Evolutionary conservation across 1,284 basidiomycete species (phyloP).

Genomic region (Pyrrhoderma lamaoense): DNA sequence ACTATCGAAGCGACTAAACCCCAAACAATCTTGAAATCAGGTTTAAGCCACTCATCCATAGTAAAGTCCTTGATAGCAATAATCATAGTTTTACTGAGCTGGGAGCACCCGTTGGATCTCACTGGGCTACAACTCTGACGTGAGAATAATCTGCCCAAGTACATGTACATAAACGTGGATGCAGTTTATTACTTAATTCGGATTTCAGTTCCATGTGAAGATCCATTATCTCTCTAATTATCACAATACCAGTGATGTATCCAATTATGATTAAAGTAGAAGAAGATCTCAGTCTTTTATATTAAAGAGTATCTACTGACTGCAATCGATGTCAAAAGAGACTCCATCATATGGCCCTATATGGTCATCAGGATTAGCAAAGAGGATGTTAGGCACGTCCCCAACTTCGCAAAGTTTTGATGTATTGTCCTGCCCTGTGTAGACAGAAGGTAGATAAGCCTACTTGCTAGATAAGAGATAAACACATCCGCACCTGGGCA

Average conservation of each 20-base stretch:
- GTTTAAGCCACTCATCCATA: background rate
- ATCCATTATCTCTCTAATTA: background rate
- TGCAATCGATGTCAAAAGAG: constrained; percentile 14
- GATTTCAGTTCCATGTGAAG: background rate
- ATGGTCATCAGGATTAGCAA: constrained; percentile 18
- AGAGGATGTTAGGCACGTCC: constrained; percentile 19
- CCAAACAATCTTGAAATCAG: background rate
- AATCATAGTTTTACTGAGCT: too few species aligned
- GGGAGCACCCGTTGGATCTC: too few species aligned
- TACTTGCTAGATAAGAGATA: too few species aligned
- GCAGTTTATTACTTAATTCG: background rate
- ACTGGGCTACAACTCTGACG: too few species aligned
- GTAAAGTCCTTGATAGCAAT: too few species aligned
- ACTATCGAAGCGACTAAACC: background rate
- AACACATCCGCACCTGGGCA: constrained; percentile 20
- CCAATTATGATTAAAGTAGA: too few species aligned
- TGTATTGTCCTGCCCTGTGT: constrained; percentile 19
- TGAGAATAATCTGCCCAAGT: background rate
- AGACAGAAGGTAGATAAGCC: background rate
- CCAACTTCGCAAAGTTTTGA: constrained; percentile 18
- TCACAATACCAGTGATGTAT: background rate
- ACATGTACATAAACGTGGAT: background rate
- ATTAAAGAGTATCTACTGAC: background rate
- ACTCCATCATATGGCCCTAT: constrained; percentile 22
- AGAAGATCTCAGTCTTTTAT: too few species aligned